Percentiles rank a stretch among this genome's conserved stretches.
These are phyloP conservation scores for Omphalea diandra DNA, from an alignment of 441 rosid species.

Conservation along the genomic window DNA sequence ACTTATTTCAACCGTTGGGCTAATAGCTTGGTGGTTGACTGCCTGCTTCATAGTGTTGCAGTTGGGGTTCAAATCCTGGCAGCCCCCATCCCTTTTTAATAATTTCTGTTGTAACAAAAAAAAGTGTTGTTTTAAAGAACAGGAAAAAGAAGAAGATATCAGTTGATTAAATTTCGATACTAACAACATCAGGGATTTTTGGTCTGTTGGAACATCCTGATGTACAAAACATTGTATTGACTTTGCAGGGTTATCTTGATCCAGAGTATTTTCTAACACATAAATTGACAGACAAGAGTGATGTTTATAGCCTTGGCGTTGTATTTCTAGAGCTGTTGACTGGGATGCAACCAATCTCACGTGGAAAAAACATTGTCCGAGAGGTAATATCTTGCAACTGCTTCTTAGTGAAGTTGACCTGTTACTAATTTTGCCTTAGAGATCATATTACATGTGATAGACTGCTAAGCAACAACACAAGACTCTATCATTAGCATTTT, in stretches of 20 bases:
- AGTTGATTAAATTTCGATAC: constrained; percentile 1
- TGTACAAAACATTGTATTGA: constrained; percentile 10
- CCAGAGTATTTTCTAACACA: constrained; percentile 96
- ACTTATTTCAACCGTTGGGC: no score
- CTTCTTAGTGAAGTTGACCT: background rate
- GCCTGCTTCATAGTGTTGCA: no score
- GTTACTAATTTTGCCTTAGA: background rate
- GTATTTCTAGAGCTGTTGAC: constrained; percentile 93
- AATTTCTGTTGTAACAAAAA: no score
- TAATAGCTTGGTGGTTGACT: no score
- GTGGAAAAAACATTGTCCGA: constrained; percentile 92
- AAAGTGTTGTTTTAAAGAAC: no score
- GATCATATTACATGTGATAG: background rate
- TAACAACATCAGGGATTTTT: background rate
- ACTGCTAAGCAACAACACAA: background rate
- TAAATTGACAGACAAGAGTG: constrained; percentile 95
- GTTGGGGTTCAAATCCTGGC: no score
- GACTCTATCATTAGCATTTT: background rate
- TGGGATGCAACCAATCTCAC: constrained; percentile 91
- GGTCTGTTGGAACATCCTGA: background rate
- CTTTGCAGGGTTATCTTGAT: constrained; percentile 93
- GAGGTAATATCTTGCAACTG: constrained; percentile 52
- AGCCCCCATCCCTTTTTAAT: no score
- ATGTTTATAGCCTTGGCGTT: constrained; percentile 95
- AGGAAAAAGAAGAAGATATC: background rate